Evolutionary conservation across 2,329 filamentous ascomycete genomes (phyloP), one percentile per base, ranked within the genome.

Genomic region (Aureobasidium sp.): DNA sequence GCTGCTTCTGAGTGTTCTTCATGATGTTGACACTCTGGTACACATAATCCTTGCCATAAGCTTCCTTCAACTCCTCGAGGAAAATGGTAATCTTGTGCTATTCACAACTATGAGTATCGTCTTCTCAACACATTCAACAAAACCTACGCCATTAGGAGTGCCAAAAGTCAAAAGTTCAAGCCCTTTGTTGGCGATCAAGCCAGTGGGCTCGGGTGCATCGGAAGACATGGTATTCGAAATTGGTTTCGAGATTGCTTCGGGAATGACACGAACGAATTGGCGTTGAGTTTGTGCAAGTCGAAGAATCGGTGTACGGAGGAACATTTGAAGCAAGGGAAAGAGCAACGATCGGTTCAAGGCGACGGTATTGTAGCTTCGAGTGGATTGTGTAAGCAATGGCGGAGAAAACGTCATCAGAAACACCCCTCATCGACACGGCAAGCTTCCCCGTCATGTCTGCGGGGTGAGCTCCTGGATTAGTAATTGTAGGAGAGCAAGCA

Each of bases 11-110:
- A 24, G 81, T 76, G 68, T 83, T 82, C 61, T 81, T 73, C 55
- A 62, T 61, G 58, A 83, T 85, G 67, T 83, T 74, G 65, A 86
- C 74, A 53, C 63, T 61, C 60, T 85, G 81, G 60, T 68, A 77
- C 4, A 77, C 77, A 67, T 84, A 85, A 12, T 79, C 71, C 54
- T 74, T 71, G 49, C 79, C 80, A 57, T 86, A 85, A 11, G 78
- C 77, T n/a, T 76, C 80, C 60, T 81, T 82, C 45, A 85, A 70
- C 68, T 86, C 83, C 63, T 86, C 83, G 34, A 85, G 75, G 17
- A 85, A 61, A 58, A 85, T 79, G 54, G 74, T 77, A 27, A 71
- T 73, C 63, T 85, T 85, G 68, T 60, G 56, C n/a, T 40, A 25
- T 2, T 25, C 19, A 8, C 3, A n/a, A 38, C 6, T 11, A 21